phyloP scores from a whole-genome alignment of 495 filamentous ascomycete species.

The Talaromyces ruber region DNA sequence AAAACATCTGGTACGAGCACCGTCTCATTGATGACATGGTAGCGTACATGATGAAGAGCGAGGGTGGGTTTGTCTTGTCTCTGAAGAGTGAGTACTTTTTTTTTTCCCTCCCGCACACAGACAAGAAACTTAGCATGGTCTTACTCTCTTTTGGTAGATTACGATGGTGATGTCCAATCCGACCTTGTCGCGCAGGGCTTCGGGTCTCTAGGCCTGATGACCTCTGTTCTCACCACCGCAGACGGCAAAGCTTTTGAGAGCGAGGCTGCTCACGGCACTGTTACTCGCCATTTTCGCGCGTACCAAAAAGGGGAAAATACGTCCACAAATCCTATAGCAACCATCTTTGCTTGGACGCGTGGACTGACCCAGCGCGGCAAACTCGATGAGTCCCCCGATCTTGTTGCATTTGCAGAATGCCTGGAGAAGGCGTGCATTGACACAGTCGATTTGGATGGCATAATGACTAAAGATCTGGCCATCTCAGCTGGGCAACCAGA shows the following conservation, averaged over 20 bases:
- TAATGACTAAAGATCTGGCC: constrained; percentile 98
- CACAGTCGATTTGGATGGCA: constrained; percentile 81
- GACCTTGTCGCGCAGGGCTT: constrained; percentile 97
- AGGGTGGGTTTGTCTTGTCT: constrained; percentile 57
- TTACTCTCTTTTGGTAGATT: constrained; percentile 47
- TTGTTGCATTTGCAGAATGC: constrained; percentile 82
- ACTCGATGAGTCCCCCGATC: constrained; percentile 78
- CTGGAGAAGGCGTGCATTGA: constrained; percentile 89
- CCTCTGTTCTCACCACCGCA: constrained; percentile 88
- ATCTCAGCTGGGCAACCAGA: constrained; percentile 53
- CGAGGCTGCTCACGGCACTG: constrained; percentile 94
- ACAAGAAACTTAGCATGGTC: background rate
- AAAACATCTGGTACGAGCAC: constrained; percentile 97
- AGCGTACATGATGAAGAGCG: background rate
- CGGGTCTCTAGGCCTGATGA: constrained; percentile 95
- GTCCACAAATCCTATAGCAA: constrained; percentile 95
- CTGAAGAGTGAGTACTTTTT: constrained; percentile 71
- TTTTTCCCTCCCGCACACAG: background rate
- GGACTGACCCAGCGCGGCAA: constrained; percentile 86
- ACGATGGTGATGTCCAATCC: constrained; percentile 97
- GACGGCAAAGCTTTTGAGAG: constrained; percentile 92
- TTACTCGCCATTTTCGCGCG: constrained; percentile 95
- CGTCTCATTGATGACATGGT: constrained; percentile 55
- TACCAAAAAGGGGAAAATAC: constrained; percentile 95
- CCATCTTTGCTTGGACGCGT: constrained; percentile 96